Percentiles rank a stretch among this genome's conserved stretches.
Conservation (phyloP, 768 basidiomycete species). For the Rhodotorula toruloides region DNA sequence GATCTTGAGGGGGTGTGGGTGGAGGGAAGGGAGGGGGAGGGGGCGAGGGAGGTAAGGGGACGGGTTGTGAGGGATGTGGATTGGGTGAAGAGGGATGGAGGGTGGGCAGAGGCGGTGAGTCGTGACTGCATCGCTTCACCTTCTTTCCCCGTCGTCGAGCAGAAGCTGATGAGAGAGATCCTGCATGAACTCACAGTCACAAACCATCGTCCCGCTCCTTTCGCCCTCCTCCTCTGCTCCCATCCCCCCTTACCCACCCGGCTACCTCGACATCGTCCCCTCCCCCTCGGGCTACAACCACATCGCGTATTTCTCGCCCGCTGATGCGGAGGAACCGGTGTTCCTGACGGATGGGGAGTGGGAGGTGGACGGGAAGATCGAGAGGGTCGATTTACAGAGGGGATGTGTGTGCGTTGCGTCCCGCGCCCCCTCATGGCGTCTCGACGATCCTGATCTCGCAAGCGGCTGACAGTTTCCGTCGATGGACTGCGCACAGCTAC, state of each 20-base stretch:
- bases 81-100: conserved; percentile 82
- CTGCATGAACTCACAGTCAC: conserved; percentile 52
- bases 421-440: background rate
- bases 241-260: conserved; percentile 19
- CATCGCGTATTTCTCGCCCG: conserved; percentile 82
- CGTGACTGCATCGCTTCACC: background rate
- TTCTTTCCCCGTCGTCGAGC: background rate
- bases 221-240: conserved; percentile 10
- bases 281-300: conserved; percentile 75
- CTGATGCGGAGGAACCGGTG: conserved; percentile 60
- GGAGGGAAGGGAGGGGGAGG: conserved; percentile 19
- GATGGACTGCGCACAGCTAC: conserved; percentile 55
- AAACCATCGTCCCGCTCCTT: conserved; percentile 52
- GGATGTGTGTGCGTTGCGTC: conserved; percentile 62
- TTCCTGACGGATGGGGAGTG: conserved; percentile 83
- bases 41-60: conserved; percentile 50
- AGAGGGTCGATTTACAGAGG: conserved; percentile 63
- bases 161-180: too few species aligned
- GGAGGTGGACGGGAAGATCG: conserved; percentile 77
- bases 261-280: conserved; percentile 88
- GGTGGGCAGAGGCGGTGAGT: conserved; percentile 87
- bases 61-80: conserved; percentile 69
- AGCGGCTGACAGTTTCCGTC: background rate
- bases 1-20: conserved; percentile 49
- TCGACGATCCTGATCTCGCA: background rate